Evolutionary conservation across 106 monocot species (phyloP).

Genomic region (Apostasia ramifera): DNA sequence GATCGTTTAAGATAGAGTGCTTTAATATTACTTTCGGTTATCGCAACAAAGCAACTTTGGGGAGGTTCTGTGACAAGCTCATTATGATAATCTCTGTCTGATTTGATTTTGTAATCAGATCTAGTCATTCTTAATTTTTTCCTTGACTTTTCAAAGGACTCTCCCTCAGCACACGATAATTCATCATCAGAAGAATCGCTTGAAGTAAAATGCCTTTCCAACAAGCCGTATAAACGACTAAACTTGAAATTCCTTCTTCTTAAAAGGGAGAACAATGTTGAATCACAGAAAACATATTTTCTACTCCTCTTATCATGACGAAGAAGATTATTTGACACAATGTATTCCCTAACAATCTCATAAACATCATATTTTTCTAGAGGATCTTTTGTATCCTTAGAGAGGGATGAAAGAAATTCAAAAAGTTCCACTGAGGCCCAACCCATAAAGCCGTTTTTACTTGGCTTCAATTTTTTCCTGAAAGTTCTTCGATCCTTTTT

Average conservation of each 20-base stretch:
- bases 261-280: conserved; percentile 46
- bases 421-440: conserved; percentile 74
- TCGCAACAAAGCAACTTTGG: conserved; percentile 44
- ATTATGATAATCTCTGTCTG: conserved; percentile 8
- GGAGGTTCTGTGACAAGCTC: conserved; percentile 13
- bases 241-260: conserved; percentile 54
- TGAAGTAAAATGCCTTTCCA: conserved; percentile 50
- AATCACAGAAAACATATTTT: conserved; percentile 51
- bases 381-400: conserved; percentile 37
- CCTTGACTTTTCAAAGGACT: conserved; percentile 1
- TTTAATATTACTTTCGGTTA: conserved; percentile 62
- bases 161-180: conserved; percentile 34
- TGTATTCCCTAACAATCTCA: conserved; percentile 61
- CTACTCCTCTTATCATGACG: conserved; percentile 47
- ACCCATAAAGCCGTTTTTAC: conserved; percentile 40
- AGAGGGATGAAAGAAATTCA: conserved; percentile 51
- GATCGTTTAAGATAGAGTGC: conserved; percentile 57
- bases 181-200: conserved; percentile 26
- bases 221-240: conserved; percentile 34
- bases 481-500: conserved; percentile 16
- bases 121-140: conserved; percentile 20
- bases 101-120: conserved; percentile 14
- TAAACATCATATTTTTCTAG: conserved; percentile 39
- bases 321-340: conserved; percentile 53
- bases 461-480: conserved; percentile 20